These are phyloP conservation scores for Phylloporus scabripes DNA, from an alignment of 768 basidiomycete genomes.

Conservation along the genomic window DNA sequence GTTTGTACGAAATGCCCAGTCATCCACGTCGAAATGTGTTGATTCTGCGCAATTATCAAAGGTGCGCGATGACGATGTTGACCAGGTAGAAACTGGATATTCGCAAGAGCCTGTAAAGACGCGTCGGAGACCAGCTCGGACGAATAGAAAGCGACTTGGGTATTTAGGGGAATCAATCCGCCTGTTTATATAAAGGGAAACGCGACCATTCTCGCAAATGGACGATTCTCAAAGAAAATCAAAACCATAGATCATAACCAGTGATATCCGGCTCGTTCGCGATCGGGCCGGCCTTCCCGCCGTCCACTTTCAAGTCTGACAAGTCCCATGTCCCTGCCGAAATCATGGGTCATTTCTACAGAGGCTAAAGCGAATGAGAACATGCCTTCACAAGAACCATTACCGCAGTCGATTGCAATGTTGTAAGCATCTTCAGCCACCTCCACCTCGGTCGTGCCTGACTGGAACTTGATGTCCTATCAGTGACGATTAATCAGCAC, in stretches of 20 bases:
- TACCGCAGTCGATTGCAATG: constrained; percentile 54
- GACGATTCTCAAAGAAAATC: no score
- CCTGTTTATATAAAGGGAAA: background rate
- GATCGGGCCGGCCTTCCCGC: constrained; percentile 37
- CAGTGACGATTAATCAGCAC: background rate
- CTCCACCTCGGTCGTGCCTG: constrained; percentile 36
- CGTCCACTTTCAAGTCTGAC: constrained; percentile 39
- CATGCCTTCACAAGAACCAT: constrained; percentile 44
- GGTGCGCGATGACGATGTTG: background rate
- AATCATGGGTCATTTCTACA: background rate
- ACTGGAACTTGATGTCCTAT: constrained; percentile 47
- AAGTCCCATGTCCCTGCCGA: constrained; percentile 46
- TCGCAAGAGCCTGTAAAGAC: background rate
- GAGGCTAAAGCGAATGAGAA: background rate
- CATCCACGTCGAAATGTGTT: background rate
- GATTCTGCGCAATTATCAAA: background rate
- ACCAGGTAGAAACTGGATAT: background rate
- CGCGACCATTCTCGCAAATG: background rate
- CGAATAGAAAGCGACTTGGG: no score
- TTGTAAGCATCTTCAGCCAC: constrained; percentile 40
- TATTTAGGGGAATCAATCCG: background rate
- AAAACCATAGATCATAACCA: constrained; percentile 28
- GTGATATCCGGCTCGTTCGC: constrained; percentile 29
- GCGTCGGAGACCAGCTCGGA: background rate
- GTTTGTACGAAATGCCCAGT: background rate